These are phyloP conservation scores for Colletotrichum agaves DNA, from an alignment of 2,329 filamentous ascomycete genomes.

Conservation along the genomic window DNA sequence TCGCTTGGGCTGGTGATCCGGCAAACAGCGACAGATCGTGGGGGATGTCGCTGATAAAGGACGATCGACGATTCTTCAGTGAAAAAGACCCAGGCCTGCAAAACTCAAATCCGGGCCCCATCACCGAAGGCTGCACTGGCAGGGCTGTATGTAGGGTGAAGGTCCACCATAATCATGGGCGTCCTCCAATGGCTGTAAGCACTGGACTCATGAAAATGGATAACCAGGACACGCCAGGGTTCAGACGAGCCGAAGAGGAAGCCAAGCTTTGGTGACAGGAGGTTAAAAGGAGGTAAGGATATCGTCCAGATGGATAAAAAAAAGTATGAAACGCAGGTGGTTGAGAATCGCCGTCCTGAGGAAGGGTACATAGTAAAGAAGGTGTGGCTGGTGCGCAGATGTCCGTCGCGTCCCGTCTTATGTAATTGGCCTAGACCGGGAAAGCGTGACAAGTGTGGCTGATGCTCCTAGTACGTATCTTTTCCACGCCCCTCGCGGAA, in stretches of 20 bases:
- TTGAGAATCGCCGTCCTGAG: not conserved
- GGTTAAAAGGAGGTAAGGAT: conserved; percentile 25
- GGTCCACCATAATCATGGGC: not conserved
- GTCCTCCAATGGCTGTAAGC: not conserved
- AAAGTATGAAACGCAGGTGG: conserved; percentile 19
- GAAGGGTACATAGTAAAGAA: not conserved
- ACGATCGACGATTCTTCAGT: not conserved
- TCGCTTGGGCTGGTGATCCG: not conserved
- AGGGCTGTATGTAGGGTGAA: conserved; percentile 1
- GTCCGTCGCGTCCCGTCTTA: not conserved
- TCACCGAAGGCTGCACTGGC: not conserved
- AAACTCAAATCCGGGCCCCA: not conserved
- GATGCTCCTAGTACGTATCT: not conserved
- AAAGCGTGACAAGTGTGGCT: not conserved
- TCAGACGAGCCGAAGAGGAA: conserved; percentile 28
- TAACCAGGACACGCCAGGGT: conserved; percentile 4
- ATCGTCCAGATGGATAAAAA: not conserved
- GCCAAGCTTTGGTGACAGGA: conserved; percentile 37
- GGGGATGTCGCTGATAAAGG: not conserved
- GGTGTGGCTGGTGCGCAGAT: not conserved
- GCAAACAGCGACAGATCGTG: not conserved
- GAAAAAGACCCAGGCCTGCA: not conserved
- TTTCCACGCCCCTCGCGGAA: conserved; percentile 14
- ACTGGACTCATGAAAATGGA: not conserved
- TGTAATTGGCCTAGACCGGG: not conserved